phyloP scores from a whole-genome alignment of 176 grass and related monocot genomes.

The Neostapfia colusana region DNA sequence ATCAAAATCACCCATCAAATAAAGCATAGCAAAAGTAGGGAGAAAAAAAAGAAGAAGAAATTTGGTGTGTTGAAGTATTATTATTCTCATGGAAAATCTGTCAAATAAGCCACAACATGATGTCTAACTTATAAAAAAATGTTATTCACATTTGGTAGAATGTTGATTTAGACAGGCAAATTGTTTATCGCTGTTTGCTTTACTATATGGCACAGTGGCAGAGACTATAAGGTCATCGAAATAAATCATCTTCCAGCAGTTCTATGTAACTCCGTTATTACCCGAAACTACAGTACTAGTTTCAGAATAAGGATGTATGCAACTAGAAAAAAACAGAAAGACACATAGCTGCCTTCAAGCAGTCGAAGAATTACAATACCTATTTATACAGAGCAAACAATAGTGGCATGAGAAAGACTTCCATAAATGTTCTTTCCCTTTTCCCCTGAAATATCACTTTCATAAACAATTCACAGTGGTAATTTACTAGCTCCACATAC shows the following conservation, averaged over 20 bases:
- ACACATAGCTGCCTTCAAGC: not conserved
- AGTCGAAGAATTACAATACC: not conserved
- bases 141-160: not conserved
- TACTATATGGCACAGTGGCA: not conserved
- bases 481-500: not conserved
- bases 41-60: not conserved
- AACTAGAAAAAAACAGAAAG: not conserved
- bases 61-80: not conserved
- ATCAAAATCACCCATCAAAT: not conserved
- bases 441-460: not conserved
- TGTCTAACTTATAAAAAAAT: not conserved
- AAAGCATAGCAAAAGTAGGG: conserved; percentile 7
- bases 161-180: not conserved
- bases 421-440: not conserved
- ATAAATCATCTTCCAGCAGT: not conserved
- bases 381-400: not conserved
- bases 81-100: not conserved
- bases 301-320: not conserved
- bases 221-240: not conserved
- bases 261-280: not conserved
- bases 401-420: not conserved
- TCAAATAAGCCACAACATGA: not conserved
- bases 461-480: not conserved
- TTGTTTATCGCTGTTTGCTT: not conserved
- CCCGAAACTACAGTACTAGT: not conserved